Evolutionary conservation across 2,329 filamentous ascomycete genomes (phyloP).

Genomic region (Xylaria sp.): DNA sequence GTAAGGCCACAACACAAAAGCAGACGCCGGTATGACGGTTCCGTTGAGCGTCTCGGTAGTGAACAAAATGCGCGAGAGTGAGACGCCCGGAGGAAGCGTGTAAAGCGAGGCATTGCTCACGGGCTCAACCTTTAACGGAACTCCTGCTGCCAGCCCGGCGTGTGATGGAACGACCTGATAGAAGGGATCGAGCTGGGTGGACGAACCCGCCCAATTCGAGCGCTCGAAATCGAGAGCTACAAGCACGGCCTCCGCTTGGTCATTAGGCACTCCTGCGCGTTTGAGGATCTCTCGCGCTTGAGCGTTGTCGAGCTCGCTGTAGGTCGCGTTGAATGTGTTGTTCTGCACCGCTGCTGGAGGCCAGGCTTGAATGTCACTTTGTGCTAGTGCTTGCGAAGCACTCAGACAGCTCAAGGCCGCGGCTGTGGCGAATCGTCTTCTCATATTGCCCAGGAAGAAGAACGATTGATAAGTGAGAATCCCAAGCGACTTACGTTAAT

Average conservation of each 20-base stretch:
- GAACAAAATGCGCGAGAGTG: not conserved
- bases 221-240: constrained; percentile 1
- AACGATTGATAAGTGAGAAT: not conserved
- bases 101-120: not conserved
- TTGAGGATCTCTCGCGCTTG: constrained; percentile 1
- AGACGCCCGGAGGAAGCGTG: not conserved
- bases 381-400: not conserved
- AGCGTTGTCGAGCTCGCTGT: not conserved
- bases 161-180: not conserved
- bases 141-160: not conserved
- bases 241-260: not conserved
- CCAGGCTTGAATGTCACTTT: not conserved
- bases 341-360: not conserved
- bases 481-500: not conserved
- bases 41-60: constrained; percentile 1
- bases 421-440: not conserved
- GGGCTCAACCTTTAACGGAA: not conserved
- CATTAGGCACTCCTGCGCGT: not conserved
- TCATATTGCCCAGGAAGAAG: not conserved
- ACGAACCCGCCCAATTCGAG: not conserved
- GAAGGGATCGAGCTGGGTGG: not conserved
- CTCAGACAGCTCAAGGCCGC: not conserved
- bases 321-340: not conserved
- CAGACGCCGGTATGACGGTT: not conserved
- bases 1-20: constrained; percentile 1